phyloP scores from a whole-genome alignment of 768 basidiomycete species.

The Xerocomellus chrysenteron region DNA sequence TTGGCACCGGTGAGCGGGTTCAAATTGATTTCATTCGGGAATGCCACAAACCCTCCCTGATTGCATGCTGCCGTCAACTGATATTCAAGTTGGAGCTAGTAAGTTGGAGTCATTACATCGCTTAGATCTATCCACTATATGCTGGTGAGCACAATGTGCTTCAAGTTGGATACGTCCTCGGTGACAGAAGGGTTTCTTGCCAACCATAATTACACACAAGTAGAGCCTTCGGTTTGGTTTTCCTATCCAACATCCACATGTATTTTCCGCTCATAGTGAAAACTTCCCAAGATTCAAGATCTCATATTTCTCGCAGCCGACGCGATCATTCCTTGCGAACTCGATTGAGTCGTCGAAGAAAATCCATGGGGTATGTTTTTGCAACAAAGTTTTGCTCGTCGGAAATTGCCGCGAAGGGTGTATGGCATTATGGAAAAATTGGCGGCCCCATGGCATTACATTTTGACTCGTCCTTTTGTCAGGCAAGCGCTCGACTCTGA shows the following conservation, averaged over 20 bases:
- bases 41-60: constrained; percentile 14
- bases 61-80: constrained; percentile 14
- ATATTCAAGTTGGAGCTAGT: neutral
- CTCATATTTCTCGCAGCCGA: constrained; percentile 2
- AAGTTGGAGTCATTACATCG: constrained; percentile 1
- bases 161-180: neutral
- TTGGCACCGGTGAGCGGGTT: neutral
- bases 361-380: neutral
- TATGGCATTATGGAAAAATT: too few relatives aligned
- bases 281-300: neutral
- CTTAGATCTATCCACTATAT: constrained; percentile 14
- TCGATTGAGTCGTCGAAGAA: neutral
- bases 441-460: neutral
- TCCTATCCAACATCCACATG: neutral
- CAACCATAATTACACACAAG: neutral
- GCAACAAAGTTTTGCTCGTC: neutral
- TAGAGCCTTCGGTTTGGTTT: neutral
- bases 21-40: constrained; percentile 8
- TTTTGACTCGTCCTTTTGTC: neutral
- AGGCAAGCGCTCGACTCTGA: neutral
- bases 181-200: neutral
- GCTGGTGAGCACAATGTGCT: constrained; percentile 1
- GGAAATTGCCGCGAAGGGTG: constrained; percentile 4
- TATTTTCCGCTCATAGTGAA: neutral
- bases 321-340: neutral